A percentile compares a stretch with the other conserved stretches of the same genome.
Evolutionary conservation across 768 basidiomycete genomes (phyloP).

Genomic region (Termitomyces sp.): DNA sequence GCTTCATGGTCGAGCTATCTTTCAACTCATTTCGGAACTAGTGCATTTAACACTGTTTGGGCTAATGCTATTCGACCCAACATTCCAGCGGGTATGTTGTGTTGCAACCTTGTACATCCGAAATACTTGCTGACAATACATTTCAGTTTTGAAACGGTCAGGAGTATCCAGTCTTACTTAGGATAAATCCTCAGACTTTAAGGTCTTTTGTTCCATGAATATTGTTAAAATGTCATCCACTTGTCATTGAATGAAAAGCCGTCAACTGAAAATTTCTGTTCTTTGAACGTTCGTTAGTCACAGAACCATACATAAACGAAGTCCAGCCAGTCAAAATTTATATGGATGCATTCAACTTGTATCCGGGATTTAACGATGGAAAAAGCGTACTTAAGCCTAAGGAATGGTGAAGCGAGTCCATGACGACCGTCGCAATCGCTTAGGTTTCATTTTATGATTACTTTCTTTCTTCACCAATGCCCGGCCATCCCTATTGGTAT

Average conservation of each 20-base stretch:
- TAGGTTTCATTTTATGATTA: too few relatives aligned
- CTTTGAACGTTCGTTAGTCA: neutral
- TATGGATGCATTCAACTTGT: too few relatives aligned
- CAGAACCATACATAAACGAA: neutral
- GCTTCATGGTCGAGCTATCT: neutral
- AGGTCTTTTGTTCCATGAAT: neutral
- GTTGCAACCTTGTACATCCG: neutral
- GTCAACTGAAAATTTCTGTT: neutral
- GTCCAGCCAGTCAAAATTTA: too few relatives aligned
- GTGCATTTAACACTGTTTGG: conserved; percentile 34
- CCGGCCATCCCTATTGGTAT: too few relatives aligned
- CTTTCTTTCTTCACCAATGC: too few relatives aligned
- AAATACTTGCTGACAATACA: neutral
- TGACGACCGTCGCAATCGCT: too few relatives aligned
- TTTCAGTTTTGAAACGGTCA: conserved; percentile 12
- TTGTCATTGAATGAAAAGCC: neutral
- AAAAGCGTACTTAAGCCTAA: too few relatives aligned
- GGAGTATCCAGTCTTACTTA: conserved; percentile 13
- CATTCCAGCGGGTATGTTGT: conserved; percentile 23
- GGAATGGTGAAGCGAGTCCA: too few relatives aligned
- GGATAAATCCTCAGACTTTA: neutral
- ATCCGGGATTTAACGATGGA: too few relatives aligned
- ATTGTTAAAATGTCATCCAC: too few relatives aligned
- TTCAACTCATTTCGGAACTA: conserved; percentile 3
- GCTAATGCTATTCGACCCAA: conserved; percentile 28